A percentile compares a stretch with the other conserved stretches of the same genome.
Evolutionary conservation across 805 yeast species (phyloP).

Genomic region (Zygosaccharomyces lentus): DNA sequence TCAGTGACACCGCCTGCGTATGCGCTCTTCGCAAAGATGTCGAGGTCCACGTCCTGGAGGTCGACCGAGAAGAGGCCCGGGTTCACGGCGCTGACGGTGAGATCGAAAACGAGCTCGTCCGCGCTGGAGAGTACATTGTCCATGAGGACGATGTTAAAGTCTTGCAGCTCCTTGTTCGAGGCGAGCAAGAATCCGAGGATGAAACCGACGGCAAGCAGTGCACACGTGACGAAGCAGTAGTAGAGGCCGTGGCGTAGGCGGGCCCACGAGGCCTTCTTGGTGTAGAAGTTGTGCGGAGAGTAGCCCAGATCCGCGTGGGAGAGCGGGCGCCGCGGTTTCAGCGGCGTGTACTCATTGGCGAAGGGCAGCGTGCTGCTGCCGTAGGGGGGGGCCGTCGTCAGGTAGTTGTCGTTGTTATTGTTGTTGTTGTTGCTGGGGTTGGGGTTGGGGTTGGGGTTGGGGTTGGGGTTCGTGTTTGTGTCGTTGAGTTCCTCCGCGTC

Average conservation of each 20-base stretch:
- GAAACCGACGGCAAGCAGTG: conserved; percentile 68
- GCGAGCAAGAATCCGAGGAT: conserved; percentile 80
- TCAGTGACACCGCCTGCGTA: conserved; percentile 31
- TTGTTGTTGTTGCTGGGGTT: conserved; percentile 6
- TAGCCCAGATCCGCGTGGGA: conserved; percentile 28
- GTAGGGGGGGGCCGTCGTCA: no score
- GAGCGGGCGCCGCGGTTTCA: conserved; percentile 17
- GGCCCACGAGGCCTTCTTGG: conserved; percentile 31
- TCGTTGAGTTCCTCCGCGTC: conserved; percentile 24
- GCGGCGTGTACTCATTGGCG: conserved; percentile 24
- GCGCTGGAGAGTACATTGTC: conserved; percentile 71
- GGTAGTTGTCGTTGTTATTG: no score
- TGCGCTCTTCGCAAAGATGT: conserved; percentile 75
- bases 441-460: conserved; percentile 4
- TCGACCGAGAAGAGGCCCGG: conserved; percentile 77
- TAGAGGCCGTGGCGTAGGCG: conserved; percentile 36
- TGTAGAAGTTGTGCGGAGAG: conserved; percentile 49
- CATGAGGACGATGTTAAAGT: conserved; percentile 56
- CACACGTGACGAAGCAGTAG: conserved; percentile 36
- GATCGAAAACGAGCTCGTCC: conserved; percentile 78
- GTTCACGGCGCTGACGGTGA: conserved; percentile 74
- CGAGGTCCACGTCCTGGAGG: conserved; percentile 65
- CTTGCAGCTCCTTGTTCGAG: conserved; percentile 74
- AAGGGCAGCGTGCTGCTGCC: neutral
- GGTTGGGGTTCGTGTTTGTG: conserved; percentile 11